Percentiles rank a stretch among this genome's conserved stretches.
These are phyloP conservation scores for Spathaspora sp. DNA, from an alignment of 1,139 yeast species.

Conservation along the genomic window DNA sequence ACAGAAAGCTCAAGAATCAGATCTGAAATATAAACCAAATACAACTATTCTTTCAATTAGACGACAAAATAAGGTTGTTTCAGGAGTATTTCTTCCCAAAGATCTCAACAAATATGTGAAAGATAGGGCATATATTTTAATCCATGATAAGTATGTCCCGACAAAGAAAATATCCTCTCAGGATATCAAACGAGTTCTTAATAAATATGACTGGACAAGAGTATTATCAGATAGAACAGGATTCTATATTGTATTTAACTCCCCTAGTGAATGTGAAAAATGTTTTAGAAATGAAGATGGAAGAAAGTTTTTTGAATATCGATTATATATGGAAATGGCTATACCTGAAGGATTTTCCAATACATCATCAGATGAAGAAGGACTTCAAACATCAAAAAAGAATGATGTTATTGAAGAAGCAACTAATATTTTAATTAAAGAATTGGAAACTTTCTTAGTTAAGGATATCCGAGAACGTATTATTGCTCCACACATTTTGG, in stretches of 20 bases:
- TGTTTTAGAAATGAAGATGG: constrained; percentile 74
- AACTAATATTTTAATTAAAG: constrained; percentile 55
- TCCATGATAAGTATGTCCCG: constrained; percentile 55
- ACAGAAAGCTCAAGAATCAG: neutral
- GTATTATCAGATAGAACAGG: constrained; percentile 65
- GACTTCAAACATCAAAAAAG: constrained; percentile 11
- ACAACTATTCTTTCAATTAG: constrained; percentile 37
- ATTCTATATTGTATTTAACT: constrained; percentile 68
- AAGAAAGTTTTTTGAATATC: constrained; percentile 46
- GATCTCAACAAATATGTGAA: constrained; percentile 50
- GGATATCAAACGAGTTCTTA: constrained; percentile 53
- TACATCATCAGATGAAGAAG: constrained; percentile 13
- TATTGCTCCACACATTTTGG: constrained; percentile 69
- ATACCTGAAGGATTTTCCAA: constrained; percentile 35
- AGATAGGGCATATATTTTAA: constrained; percentile 55
- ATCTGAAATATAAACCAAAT: constrained; percentile 23
- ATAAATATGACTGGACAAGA: constrained; percentile 63
- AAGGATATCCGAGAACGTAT: constrained; percentile 77
- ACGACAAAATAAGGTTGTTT: constrained; percentile 29
- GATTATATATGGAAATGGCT: constrained; percentile 57
- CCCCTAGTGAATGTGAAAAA: constrained; percentile 59
- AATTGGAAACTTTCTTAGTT: constrained; percentile 59
- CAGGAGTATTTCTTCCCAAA: constrained; percentile 41
- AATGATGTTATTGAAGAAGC: constrained; percentile 55
- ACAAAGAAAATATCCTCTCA: constrained; percentile 49